Base-by-base conservation (phyloP, 805 yeast genomes). In the Ogataea trehaloabstinens region DNA sequence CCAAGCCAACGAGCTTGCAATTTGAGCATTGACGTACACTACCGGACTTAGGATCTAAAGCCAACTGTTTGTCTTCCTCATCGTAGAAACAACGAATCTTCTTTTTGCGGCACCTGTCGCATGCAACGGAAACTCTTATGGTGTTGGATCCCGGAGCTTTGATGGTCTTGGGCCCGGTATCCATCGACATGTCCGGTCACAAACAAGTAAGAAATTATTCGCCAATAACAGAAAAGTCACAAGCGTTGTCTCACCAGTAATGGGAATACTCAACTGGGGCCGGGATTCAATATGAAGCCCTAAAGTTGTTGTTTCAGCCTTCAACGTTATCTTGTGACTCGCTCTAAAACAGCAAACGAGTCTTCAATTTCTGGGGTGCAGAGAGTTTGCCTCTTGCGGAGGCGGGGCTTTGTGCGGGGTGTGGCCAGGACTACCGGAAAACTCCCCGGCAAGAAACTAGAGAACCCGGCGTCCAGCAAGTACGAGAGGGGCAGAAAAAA, bases 51-150 rank as follows among this genome's bases (percentile, higher is more conserved):
- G 35, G 39, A 11, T 32, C 41, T n/a, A 32, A 35, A 3, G 33
- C 42, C 7, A 29, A 8, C 11, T 11, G 35, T 2, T 31, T 38
- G 28, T 52, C 56, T 13, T 53, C 58, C 19, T 60, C 57, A 28
- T 60, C 62, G 33, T 60, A 60, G 31, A 57, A 60, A 64, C 95
- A 85, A 41, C 80, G 75, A 10, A 83, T 80, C 60, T 85, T 85
- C 55, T 85, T 85, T 34, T 85, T 77, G 35, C 96, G 67, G 55
- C 96, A 89, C 35, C 97, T 65, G 57, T 88, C 96, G 61, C 96
- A 88, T 0, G 95, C 95, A 56, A 88, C 96, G 0, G 95, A 90
- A 2, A 85, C 85, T 40, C 96, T 64, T 41, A 78, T 82, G 0
- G 74, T 68, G 19, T 74, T 69, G 11, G 79, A 66, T 2, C 91